phyloP scores from a whole-genome alignment of 179 eudicot species.

The Gypsophila paniculata region DNA sequence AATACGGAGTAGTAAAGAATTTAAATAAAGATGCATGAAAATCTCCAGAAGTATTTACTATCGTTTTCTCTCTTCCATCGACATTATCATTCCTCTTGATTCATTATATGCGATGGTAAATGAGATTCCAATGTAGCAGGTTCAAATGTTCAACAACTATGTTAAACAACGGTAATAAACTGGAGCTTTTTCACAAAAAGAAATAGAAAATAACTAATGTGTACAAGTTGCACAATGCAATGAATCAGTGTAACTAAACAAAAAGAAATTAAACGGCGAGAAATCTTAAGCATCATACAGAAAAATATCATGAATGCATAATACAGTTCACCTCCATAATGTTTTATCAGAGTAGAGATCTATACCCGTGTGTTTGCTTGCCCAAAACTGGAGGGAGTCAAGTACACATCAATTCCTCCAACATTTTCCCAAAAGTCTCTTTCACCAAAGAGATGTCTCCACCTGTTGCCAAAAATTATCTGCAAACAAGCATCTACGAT shows the following conservation, averaged over 20 bases:
- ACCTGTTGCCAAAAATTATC: constrained; percentile 94
- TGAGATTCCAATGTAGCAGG: constrained; percentile 7
- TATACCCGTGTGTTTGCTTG: constrained; percentile 95
- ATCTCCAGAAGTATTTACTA: not conserved
- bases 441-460: constrained; percentile 96
- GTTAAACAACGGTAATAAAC: too few species aligned
- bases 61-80: not conserved
- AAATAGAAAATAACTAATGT: not conserved
- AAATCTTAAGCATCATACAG: not conserved
- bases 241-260: not conserved
- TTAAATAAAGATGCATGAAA: not conserved
- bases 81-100: not conserved
- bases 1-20: too few species aligned
- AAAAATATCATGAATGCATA: constrained; percentile 9
- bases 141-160: not conserved
- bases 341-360: not conserved
- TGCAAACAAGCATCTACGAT: constrained; percentile 33
- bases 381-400: constrained; percentile 92
- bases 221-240: constrained; percentile 3
- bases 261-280: not conserved
- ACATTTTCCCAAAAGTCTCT: constrained; percentile 96
- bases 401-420: constrained; percentile 87
- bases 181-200: not conserved
- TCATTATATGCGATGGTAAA: not conserved
- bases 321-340: constrained; percentile 1